A percentile compares a stretch with the other conserved stretches of the same genome.
These are phyloP conservation scores for Alternaria atra DNA, from an alignment of 2,329 filamentous ascomycete genomes.

Conservation along the genomic window DNA sequence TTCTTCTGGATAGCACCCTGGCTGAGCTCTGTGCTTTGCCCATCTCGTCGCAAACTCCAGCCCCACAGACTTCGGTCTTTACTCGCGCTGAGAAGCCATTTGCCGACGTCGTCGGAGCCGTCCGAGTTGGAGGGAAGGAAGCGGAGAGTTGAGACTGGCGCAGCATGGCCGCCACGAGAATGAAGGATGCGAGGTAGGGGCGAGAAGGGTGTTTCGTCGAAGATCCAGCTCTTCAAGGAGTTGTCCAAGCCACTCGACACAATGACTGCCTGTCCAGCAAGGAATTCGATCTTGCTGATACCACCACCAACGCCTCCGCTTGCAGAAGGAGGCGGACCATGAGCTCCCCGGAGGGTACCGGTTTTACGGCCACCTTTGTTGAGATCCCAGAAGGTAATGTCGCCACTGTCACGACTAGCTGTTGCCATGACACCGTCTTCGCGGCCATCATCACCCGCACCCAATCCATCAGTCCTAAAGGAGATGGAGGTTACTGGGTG, in stretches of 20 bases:
- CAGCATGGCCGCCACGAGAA: slow-evolving; percentile 86
- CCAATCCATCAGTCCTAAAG: slow-evolving; percentile 88
- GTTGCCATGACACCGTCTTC: slow-evolving; percentile 93
- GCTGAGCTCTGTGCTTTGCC: slow-evolving; percentile 91
- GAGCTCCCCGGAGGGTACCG: slow-evolving; percentile 86
- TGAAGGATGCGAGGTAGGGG: slow-evolving; percentile 86
- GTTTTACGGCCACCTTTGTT: slow-evolving; percentile 87
- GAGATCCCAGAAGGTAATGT: slow-evolving; percentile 95
- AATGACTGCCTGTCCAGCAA: slow-evolving; percentile 87
- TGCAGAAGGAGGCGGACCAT: slow-evolving; percentile 74
- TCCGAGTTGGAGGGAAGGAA: slow-evolving; percentile 92
- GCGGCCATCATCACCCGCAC: slow-evolving; percentile 86
- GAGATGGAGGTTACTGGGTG: slow-evolving; percentile 81
- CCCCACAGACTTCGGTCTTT: slow-evolving; percentile 93
- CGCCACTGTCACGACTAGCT: slow-evolving; percentile 77
- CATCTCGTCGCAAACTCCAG: slow-evolving; percentile 93
- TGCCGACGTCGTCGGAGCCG: slow-evolving; percentile 85
- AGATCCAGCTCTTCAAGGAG: slow-evolving; percentile 94
- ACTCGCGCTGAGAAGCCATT: slow-evolving; percentile 92
- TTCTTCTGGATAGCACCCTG: slow-evolving; percentile 89
- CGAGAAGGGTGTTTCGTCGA: slow-evolving; percentile 90
- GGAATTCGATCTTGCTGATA: slow-evolving; percentile 87
- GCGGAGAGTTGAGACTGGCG: slow-evolving; percentile 79
- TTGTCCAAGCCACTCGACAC: slow-evolving; percentile 93
- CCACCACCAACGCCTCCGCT: slow-evolving; percentile 71